A percentile compares a stretch with the other conserved stretches of the same genome.
phyloP scores from a whole-genome alignment of 441 rosid genomes.

The Mallotus repandus region DNA sequence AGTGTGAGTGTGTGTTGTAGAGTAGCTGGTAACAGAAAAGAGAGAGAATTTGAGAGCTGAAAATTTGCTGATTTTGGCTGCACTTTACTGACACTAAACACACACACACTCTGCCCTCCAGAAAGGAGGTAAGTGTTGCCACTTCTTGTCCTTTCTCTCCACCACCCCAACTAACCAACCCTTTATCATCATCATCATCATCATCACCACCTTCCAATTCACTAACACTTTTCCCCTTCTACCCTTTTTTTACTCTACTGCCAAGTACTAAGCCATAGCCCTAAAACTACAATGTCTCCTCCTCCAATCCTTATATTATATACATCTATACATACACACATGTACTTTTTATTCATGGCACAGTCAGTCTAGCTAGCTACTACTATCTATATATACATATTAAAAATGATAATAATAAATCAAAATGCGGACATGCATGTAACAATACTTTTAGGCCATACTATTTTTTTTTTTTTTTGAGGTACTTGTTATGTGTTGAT shows the following conservation, averaged over 20 bases:
- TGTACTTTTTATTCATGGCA: no score
- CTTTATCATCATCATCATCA: no score
- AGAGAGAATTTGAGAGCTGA: neutral
- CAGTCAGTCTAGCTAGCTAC: no score
- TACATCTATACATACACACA: no score
- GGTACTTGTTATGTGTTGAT: conserved; percentile 8
- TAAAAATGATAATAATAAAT: no score
- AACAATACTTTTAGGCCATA: neutral
- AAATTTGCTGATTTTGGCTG: neutral
- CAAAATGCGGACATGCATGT: no score
- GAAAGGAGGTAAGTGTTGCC: conserved; percentile 8
- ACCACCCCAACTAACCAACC: no score
- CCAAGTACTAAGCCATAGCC: neutral
- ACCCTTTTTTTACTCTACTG: neutral
- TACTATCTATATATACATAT: no score
- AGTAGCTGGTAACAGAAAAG: conserved; percentile 4
- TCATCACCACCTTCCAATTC: neutral
- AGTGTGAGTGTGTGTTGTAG: no score
- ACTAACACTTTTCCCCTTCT: neutral
- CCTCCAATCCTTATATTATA: no score
- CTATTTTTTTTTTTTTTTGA: neutral
- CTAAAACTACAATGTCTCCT: neutral
- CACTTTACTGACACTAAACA: conserved; percentile 7
- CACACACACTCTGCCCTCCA: neutral
- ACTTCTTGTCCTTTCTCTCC: neutral